Percentiles rank a stretch among this genome's conserved stretches.
Conservation (phyloP, 2,329 filamentous ascomycete species). For the Trichothecium roseum region DNA sequence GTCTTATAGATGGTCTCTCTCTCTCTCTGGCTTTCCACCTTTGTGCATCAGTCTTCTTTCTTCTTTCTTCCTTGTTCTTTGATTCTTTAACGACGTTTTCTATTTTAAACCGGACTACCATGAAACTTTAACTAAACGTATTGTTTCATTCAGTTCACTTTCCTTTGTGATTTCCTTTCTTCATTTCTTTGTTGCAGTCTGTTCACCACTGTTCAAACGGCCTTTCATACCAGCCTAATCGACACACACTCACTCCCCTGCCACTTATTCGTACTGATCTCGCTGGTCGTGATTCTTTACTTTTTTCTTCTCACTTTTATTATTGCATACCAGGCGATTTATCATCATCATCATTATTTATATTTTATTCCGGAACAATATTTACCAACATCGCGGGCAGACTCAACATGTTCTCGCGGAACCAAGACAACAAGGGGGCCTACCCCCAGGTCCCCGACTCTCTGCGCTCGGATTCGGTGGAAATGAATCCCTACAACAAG, state of each 20-base stretch:
- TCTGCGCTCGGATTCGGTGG: conserved; percentile 25
- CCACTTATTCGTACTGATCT: no score
- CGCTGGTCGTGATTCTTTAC: no score
- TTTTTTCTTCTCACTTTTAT: no score
- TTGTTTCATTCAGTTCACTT: not conserved
- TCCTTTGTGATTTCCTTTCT: conserved; percentile 4
- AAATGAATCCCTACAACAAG: conserved; percentile 20
- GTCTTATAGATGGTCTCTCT: conserved; percentile 1
- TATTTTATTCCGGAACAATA: conserved; percentile 1
- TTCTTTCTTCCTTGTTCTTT: no score
- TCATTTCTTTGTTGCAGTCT: not conserved
- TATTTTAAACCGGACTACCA: no score
- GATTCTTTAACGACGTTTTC: no score
- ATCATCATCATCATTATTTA: conserved; percentile 2
- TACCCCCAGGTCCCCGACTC: conserved; percentile 27
- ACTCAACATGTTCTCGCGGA: conserved; percentile 26
- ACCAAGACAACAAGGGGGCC: conserved; percentile 15
- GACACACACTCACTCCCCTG: not conserved
- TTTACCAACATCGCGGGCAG: conserved; percentile 16
- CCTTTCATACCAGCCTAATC: not conserved
- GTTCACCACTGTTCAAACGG: not conserved
- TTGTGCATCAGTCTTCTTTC: no score
- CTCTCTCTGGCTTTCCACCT: not conserved
- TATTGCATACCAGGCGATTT: no score
- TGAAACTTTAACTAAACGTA: not conserved